phyloP scores from a whole-genome alignment of 768 basidiomycete genomes.

The Lentinula guzmanii region DNA sequence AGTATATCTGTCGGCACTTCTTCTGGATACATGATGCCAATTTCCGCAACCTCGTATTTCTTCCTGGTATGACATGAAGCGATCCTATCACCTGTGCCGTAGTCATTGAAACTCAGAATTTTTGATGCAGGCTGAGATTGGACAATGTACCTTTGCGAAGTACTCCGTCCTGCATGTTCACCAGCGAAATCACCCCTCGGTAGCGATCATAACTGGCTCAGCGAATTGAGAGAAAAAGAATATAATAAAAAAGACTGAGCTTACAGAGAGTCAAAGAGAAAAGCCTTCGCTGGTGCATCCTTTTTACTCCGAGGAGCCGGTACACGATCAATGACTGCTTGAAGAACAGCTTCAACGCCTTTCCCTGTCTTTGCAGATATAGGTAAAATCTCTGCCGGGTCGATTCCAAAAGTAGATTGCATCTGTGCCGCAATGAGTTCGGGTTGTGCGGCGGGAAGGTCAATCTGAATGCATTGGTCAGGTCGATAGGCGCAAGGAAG shows the following conservation, averaged over 20 bases:
- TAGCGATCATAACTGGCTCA: constrained; percentile 81
- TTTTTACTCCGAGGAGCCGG: constrained; percentile 66
- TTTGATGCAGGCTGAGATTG: not conserved
- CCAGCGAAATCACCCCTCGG: constrained; percentile 90
- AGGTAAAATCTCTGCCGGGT: constrained; percentile 64
- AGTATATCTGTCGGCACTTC: constrained; percentile 69
- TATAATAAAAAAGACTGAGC: constrained; percentile 16
- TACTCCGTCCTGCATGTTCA: constrained; percentile 75
- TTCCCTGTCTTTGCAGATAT: constrained; percentile 93
- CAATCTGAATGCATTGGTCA: constrained; percentile 51
- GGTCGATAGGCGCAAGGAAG: not conserved
- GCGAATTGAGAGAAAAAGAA: not conserved
- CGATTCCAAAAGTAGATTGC: constrained; percentile 74
- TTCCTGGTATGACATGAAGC: constrained; percentile 79
- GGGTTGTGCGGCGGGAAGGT: constrained; percentile 85
- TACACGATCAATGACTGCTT: constrained; percentile 77
- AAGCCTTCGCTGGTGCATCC: constrained; percentile 63
- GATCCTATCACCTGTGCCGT: constrained; percentile 76
- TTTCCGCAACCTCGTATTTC: constrained; percentile 82
- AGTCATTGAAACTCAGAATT: not conserved
- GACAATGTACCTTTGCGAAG: constrained; percentile 67
- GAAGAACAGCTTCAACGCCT: constrained; percentile 72
- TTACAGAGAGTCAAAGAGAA: constrained; percentile 91
- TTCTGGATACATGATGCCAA: constrained; percentile 88
- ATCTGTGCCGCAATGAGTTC: constrained; percentile 78